Evolutionary conservation across 176 grass and related monocot genomes (phyloP), one percentile per base, ranked within the genome.

Genomic region (Secale cereale): DNA sequence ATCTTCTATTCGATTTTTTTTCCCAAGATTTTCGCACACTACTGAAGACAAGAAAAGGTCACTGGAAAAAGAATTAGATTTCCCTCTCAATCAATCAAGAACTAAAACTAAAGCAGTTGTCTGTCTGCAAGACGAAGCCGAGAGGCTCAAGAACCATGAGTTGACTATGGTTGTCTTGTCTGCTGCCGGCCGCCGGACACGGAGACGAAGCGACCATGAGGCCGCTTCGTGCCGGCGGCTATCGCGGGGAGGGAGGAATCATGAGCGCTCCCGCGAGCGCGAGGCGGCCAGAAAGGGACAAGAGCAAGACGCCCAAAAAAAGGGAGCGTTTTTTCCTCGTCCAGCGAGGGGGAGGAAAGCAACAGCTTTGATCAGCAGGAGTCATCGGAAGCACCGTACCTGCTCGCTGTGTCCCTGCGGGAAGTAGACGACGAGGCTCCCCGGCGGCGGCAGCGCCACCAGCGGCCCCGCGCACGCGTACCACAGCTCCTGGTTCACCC

Each of bases 371-470:
- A 88, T 91, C 70, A 88, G 66, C 64, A 86, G 33, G 28, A 74
- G 54, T 82, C 60, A 4, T 26, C 50, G 16, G 66, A 13, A 74
- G 78, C 16, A 23, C 13, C 52, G 52, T 67, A 95, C 91, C 86
- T 95, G 93, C 88, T 95, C 88, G 81, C 88, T 92, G 91, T 95
- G 91, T 1, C 93, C 93, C 78, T 93, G 93, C 6, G 93, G 90
- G 78, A 95, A 95, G 83, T 95, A 95, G 76, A 95, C 90, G 66
- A 95, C 88, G 80, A 92, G 88, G 86, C 89, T 95, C 67, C 88
- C 90, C 57, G 77, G 56, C 77, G 88, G 87, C 70, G 93, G 93
- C 70, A 95, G 80, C 71, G 71, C 23, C 45, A 91, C 93, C 28
- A 95, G 83, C 59, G 91, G 93, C 59, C 93, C 93, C 20, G 88